phyloP scores from a whole-genome alignment of 2,329 filamentous ascomycete genomes.

The Thermochaetoides dissita region DNA sequence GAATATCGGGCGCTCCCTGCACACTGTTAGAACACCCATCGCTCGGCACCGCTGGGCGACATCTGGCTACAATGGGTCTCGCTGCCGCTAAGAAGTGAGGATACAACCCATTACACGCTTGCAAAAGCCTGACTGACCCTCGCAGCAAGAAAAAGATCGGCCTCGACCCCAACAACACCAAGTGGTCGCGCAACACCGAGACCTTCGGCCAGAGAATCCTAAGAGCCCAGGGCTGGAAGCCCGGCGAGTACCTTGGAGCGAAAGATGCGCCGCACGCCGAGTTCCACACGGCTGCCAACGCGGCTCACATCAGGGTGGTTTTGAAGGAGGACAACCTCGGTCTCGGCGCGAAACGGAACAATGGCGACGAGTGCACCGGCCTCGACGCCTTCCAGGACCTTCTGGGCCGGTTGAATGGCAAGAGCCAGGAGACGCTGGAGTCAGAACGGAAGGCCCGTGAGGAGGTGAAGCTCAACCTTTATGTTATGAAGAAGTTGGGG shows the following conservation, averaged over 20 bases:
- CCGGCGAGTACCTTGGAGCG: constrained; percentile 69
- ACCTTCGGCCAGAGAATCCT: constrained; percentile 86
- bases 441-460: constrained; percentile 55
- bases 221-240: constrained; percentile 76
- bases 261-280: constrained; percentile 60
- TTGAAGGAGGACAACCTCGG: constrained; percentile 88
- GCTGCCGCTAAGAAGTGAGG: constrained; percentile 52
- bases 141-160: constrained; percentile 53
- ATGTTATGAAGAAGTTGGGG: constrained; percentile 63
- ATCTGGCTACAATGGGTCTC: constrained; percentile 44
- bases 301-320: constrained; percentile 70
- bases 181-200: constrained; percentile 71
- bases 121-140: constrained; percentile 8
- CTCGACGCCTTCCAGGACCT: constrained; percentile 77
- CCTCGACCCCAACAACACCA: constrained; percentile 88
- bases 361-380: constrained; percentile 67
- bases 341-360: constrained; percentile 65
- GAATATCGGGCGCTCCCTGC: neutral
- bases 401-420: constrained; percentile 79
- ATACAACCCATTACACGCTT: neutral
- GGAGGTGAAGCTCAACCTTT: constrained; percentile 58
- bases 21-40: neutral
- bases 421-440: constrained; percentile 57
- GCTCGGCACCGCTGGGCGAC: constrained; percentile 10
- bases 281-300: constrained; percentile 65